A percentile compares a stretch with the other conserved stretches of the same genome.
These are phyloP conservation scores for Aspergillus conjunctus DNA, from an alignment of 495 filamentous ascomycete genomes.

Conservation along the genomic window DNA sequence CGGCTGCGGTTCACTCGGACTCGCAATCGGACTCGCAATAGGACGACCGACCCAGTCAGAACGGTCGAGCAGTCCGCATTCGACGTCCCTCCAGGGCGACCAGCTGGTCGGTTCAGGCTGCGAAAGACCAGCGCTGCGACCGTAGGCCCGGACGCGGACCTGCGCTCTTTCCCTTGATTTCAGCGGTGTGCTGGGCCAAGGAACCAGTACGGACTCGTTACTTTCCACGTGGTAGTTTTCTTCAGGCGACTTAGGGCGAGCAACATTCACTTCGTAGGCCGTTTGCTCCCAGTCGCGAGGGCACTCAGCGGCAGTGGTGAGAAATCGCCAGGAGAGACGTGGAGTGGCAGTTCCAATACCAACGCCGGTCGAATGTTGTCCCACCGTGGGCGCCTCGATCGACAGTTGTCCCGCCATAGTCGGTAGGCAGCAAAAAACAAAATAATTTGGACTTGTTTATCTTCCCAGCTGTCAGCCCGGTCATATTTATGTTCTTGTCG, in stretches of 20 bases:
- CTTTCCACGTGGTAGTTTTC: not conserved
- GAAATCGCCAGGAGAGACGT: constrained; percentile 41
- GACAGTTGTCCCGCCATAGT: too few species aligned
- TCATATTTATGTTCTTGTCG: not conserved
- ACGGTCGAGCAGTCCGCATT: constrained; percentile 38
- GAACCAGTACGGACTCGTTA: constrained; percentile 43
- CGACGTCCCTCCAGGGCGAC: constrained; percentile 37
- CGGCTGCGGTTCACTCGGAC: constrained; percentile 18
- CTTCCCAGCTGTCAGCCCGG: too few species aligned
- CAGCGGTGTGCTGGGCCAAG: constrained; percentile 50
- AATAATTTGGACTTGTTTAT: not conserved
- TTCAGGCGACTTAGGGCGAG: not conserved
- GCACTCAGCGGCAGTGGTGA: constrained; percentile 29
- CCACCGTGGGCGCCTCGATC: not conserved
- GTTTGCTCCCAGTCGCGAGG: constrained; percentile 27
- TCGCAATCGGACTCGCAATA: constrained; percentile 37
- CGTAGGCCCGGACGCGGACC: constrained; percentile 41
- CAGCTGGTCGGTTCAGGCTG: constrained; percentile 28
- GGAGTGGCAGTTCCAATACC: constrained; percentile 32
- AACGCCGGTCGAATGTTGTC: constrained; percentile 38
- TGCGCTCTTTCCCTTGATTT: constrained; percentile 40
- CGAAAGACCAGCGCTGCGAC: not conserved
- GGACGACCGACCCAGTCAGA: constrained; percentile 41
- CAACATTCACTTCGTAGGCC: constrained; percentile 41
- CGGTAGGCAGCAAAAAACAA: too few species aligned